These are phyloP conservation scores for Gossypium australe DNA, from an alignment of 345 rosid genomes.

Conservation along the genomic window DNA sequence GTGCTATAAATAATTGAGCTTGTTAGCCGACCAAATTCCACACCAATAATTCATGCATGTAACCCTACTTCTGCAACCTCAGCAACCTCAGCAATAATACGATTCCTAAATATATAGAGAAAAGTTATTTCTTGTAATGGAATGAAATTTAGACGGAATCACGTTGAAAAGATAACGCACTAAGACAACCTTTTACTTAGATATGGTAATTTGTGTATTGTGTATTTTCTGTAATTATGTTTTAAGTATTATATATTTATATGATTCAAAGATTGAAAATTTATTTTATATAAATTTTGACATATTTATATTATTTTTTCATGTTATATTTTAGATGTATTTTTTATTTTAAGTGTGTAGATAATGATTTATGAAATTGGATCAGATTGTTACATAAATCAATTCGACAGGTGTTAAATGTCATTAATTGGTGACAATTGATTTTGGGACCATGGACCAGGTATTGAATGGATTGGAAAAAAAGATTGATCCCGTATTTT, in stretches of 20 bases:
- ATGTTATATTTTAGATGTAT: too few species aligned
- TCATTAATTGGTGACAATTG: too few species aligned
- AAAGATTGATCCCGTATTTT: too few species aligned
- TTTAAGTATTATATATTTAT: background rate
- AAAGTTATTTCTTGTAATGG: background rate
- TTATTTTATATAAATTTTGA: background rate
- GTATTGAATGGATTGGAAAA: too few species aligned
- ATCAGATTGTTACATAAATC: too few species aligned
- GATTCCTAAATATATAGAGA: background rate
- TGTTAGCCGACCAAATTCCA: background rate
- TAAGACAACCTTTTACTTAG: background rate
- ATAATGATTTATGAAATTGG: too few species aligned
- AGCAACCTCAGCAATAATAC: background rate
- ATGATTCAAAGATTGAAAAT: background rate
- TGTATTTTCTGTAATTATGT: background rate
- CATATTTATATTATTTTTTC: background rate
- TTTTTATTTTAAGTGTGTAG: too few species aligned
- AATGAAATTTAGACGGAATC: background rate
- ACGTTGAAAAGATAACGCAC: background rate
- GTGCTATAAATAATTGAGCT: background rate
- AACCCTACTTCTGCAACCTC: background rate
- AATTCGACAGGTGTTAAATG: too few species aligned
- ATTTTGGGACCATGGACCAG: too few species aligned
- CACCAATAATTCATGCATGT: background rate
- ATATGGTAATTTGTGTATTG: background rate